Conservation (phyloP, 225 moss, liverwort and hornwort genomes). For the Sphagnum tenellum region DNA sequence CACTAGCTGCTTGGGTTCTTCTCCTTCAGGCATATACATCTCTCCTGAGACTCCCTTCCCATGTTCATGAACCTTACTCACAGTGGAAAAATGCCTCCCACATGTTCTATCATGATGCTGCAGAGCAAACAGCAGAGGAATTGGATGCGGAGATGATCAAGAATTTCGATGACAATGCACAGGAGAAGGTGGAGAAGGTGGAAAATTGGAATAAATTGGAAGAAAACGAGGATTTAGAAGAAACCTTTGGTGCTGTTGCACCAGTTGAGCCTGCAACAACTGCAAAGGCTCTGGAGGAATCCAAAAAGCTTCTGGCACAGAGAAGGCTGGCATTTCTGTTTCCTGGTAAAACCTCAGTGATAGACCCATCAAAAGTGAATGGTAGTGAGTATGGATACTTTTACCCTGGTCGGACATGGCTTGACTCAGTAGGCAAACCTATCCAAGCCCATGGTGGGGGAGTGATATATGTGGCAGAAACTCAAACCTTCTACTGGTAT, state of each 20-base stretch:
- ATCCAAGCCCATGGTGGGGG: slow-evolving; percentile 99
- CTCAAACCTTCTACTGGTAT: slow-evolving; percentile 84
- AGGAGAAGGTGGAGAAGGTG: slow-evolving; percentile 3
- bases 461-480: slow-evolving; percentile 59
- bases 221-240: slow-evolving; percentile 5
- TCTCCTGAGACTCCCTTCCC: slow-evolving; percentile 32
- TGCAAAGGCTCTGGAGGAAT: slow-evolving; percentile 40
- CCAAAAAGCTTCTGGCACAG: slow-evolving; percentile 25
- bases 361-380: slow-evolving; percentile 45
- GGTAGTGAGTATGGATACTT: slow-evolving; percentile 47
- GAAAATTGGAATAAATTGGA: slow-evolving; percentile 2
- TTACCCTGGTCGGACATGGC: slow-evolving; percentile 82
- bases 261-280: slow-evolving; percentile 17
- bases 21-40: slow-evolving; percentile 40
- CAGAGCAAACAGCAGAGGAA: too few species aligned
- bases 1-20: slow-evolving; percentile 48
- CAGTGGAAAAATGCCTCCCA: slow-evolving; percentile 25
- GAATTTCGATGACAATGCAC: slow-evolving; percentile 4
- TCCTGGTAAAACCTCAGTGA: slow-evolving; percentile 46
- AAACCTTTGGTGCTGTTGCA: slow-evolving; percentile 7
- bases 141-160: slow-evolving; percentile 12
- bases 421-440: slow-evolving; percentile 65
- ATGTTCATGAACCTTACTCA: slow-evolving; percentile 29
- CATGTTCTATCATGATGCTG: slow-evolving; percentile 12
- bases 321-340: slow-evolving; percentile 68